A percentile compares a stretch with the other conserved stretches of the same genome.
phyloP scores from a whole-genome alignment of 176 grass and related monocot genomes.

The Chloris gayana region DNA sequence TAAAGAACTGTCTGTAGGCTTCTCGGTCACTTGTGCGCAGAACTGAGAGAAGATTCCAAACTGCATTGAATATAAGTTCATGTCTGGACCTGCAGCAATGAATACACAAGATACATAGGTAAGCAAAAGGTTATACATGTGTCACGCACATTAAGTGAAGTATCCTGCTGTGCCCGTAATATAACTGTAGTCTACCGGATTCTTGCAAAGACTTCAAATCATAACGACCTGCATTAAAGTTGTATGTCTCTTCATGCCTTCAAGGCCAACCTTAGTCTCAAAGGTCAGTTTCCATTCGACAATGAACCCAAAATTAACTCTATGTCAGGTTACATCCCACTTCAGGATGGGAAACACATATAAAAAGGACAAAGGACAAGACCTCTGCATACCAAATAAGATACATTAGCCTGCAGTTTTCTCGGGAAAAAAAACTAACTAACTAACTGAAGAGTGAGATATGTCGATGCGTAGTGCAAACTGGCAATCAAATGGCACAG shows the following conservation, averaged over 20 bases:
- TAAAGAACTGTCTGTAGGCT: conserved; percentile 84
- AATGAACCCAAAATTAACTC: background rate
- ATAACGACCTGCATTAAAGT: background rate
- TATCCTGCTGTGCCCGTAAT: background rate
- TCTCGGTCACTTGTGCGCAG: conserved; percentile 85
- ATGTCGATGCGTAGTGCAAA: too few relatives aligned
- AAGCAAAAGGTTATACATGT: conserved; percentile 12
- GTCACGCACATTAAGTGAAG: background rate
- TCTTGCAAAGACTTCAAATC: background rate
- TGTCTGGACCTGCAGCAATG: conserved; percentile 54
- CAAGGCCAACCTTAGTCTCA: background rate
- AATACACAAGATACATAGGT: conserved; percentile 7
- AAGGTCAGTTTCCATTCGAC: background rate
- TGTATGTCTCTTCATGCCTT: background rate
- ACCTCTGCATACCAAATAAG: background rate
- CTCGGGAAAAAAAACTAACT: too few relatives aligned
- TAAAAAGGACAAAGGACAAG: background rate
- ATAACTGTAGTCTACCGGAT: background rate
- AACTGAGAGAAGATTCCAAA: conserved; percentile 81
- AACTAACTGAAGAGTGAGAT: too few relatives aligned
- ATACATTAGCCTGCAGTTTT: background rate
- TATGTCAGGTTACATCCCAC: background rate
- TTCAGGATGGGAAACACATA: background rate
- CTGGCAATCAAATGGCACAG: too few relatives aligned
- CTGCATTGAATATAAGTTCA: conserved; percentile 62